These are phyloP conservation scores for Lentinula sp. DNA, from an alignment of 768 basidiomycete species.

Conservation along the genomic window DNA sequence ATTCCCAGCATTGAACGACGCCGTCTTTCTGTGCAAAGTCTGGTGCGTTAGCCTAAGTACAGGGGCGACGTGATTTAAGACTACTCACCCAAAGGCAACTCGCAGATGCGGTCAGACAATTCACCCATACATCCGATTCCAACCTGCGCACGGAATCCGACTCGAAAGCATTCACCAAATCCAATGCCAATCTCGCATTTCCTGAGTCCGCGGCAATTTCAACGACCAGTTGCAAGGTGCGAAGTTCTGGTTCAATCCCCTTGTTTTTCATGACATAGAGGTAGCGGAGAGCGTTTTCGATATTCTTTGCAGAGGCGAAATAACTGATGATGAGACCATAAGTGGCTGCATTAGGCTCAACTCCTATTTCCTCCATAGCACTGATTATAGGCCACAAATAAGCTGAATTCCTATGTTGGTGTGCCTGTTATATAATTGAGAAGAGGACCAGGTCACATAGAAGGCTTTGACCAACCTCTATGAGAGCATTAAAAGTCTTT, in stretches of 20 bases:
- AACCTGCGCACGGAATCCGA: slow-evolving; percentile 45
- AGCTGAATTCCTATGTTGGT: slow-evolving; percentile 29
- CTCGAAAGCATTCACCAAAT: slow-evolving; percentile 62
- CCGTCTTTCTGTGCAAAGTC: slow-evolving; percentile 52
- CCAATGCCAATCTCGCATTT: slow-evolving; percentile 63
- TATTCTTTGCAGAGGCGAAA: slow-evolving; percentile 37
- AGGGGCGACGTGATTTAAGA: neutral
- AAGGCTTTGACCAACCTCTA: slow-evolving; percentile 39
- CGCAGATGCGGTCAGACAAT: slow-evolving; percentile 61
- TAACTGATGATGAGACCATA: slow-evolving; percentile 50
- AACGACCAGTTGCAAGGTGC: slow-evolving; percentile 47
- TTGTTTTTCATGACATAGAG: slow-evolving; percentile 52
- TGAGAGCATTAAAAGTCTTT: slow-evolving; percentile 51
- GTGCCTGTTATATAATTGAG: slow-evolving; percentile 32
- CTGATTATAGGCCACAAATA: slow-evolving; percentile 45
- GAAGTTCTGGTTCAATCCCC: slow-evolving; percentile 44
- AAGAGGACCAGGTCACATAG: slow-evolving; percentile 7
- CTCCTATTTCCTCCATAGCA: slow-evolving; percentile 44
- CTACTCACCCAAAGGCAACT: slow-evolving; percentile 60
- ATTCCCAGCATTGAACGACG: slow-evolving; percentile 55
- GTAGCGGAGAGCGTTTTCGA: slow-evolving; percentile 62
- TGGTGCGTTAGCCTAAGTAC: slow-evolving; percentile 1
- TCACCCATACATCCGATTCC: slow-evolving; percentile 52
- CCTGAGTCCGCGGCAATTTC: slow-evolving; percentile 45
- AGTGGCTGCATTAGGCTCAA: slow-evolving; percentile 46